Percentiles rank a stretch among this genome's conserved stretches.
These are phyloP conservation scores for Taiwanofungus camphoratus DNA, from an alignment of 1,284 basidiomycete genomes.

Conservation along the genomic window DNA sequence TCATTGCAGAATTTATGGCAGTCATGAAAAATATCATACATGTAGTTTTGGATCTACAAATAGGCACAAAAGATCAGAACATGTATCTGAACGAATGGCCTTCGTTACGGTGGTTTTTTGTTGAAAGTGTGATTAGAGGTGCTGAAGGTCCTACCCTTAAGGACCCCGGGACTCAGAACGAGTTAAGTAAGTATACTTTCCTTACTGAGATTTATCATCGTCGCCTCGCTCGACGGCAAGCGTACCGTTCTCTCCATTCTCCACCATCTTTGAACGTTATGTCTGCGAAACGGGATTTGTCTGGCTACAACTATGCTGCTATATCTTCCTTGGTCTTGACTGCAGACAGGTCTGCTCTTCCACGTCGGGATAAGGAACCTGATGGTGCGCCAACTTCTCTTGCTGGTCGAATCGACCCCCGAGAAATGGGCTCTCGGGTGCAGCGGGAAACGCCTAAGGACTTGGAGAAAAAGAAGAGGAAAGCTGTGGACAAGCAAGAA, in stretches of 20 bases:
- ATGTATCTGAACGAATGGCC: no score
- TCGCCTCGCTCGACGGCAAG: slow-evolving; percentile 5
- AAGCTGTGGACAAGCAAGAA: slow-evolving; percentile 55
- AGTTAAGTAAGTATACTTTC: no score
- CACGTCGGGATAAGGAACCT: slow-evolving; percentile 87
- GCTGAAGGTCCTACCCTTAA: no score
- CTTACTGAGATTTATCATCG: not conserved
- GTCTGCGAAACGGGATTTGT: slow-evolving; percentile 66
- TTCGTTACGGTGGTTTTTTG: no score
- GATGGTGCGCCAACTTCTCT: slow-evolving; percentile 94
- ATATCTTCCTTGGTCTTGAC: slow-evolving; percentile 86
- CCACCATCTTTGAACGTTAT: slow-evolving; percentile 17
- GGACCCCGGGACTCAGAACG: no score
- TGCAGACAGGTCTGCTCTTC: slow-evolving; percentile 70
- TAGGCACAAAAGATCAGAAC: no score
- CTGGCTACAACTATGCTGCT: slow-evolving; percentile 86
- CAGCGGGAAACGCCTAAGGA: slow-evolving; percentile 83
- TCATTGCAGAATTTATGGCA: no score
- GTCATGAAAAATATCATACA: no score
- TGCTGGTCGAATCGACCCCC: slow-evolving; percentile 84
- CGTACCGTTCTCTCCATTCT: not conserved
- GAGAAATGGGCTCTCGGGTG: slow-evolving; percentile 93
- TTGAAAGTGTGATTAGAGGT: no score
- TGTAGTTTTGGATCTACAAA: no score
- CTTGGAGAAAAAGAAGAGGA: slow-evolving; percentile 94